phyloP scores from a whole-genome alignment of 2,329 filamentous ascomycete genomes.

The Talaromyces sp. region DNA sequence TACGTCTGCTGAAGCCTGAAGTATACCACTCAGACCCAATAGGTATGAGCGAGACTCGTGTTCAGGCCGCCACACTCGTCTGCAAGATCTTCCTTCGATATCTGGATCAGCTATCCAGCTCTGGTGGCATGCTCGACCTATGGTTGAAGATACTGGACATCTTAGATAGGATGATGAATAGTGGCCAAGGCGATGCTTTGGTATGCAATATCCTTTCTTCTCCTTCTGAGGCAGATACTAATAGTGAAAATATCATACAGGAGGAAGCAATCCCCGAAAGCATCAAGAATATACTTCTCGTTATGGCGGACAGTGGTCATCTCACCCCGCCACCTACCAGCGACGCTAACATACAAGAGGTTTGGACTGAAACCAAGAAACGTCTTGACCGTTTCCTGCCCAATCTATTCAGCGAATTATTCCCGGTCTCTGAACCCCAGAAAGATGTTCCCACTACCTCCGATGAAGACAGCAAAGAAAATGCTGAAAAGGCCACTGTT shows the following conservation, averaged over 20 bases:
- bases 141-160: constrained; percentile 92
- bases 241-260: constrained; percentile 42
- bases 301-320: constrained; percentile 88
- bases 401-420: constrained; percentile 57
- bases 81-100: constrained; percentile 97
- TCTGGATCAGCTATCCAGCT: constrained; percentile 75
- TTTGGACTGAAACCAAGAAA: constrained; percentile 62
- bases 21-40: constrained; percentile 85
- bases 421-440: constrained; percentile 39
- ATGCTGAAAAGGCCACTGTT: background rate
- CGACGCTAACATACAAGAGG: constrained; percentile 48
- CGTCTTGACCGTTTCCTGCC: constrained; percentile 60
- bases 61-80: constrained; percentile 84
- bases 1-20: constrained; percentile 85
- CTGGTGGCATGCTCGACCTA: constrained; percentile 84
- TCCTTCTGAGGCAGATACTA: background rate
- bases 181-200: constrained; percentile 83
- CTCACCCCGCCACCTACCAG: constrained; percentile 68
- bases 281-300: constrained; percentile 90
- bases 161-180: constrained; percentile 95
- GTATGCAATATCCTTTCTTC: constrained; percentile 50
- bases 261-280: constrained; percentile 95
- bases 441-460: background rate
- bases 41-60: constrained; percentile 93
- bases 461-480: background rate